Evolutionary conservation across 352 stramenopile genomes (phyloP).

Genomic region (Achlya hypogyna): DNA sequence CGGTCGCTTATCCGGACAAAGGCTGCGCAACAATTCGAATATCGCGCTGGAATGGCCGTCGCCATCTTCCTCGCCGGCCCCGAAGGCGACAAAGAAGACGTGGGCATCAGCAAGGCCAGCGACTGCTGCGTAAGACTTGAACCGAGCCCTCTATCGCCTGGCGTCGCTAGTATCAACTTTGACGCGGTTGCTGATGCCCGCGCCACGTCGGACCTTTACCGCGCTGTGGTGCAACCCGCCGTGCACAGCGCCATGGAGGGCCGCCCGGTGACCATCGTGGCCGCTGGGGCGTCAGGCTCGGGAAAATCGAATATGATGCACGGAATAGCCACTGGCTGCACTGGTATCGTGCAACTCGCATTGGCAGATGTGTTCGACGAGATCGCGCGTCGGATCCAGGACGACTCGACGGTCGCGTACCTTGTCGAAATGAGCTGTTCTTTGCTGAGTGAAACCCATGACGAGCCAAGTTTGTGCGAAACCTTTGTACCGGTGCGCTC

Average conservation of each 20-base stretch:
- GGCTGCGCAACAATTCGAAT: background rate
- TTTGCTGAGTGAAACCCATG: background rate
- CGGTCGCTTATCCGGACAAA: background rate
- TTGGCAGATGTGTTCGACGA: background rate
- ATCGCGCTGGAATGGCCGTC: conserved; percentile 1
- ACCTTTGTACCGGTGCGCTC: background rate
- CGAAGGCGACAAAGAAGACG: background rate
- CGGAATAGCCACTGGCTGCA: conserved; percentile 24
- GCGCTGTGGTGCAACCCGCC: conserved; percentile 28
- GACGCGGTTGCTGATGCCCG: conserved; percentile 54
- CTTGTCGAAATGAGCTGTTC: conserved; percentile 5
- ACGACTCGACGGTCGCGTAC: background rate
- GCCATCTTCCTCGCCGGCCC: conserved; percentile 4
- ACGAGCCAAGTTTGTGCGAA: too few species aligned
- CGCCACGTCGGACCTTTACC: conserved; percentile 34
- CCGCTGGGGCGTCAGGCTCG: conserved; percentile 32
- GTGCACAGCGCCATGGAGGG: conserved; percentile 28
- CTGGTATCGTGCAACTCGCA: conserved; percentile 29
- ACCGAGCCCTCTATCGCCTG: conserved; percentile 65
- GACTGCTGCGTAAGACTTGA: conserved; percentile 54
- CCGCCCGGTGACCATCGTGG: conserved; percentile 32
- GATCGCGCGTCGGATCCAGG: background rate
- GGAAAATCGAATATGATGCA: conserved; percentile 62
- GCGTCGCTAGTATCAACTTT: conserved; percentile 67
- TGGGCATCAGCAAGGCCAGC: conserved; percentile 49